Base-by-base conservation (phyloP, 2,329 filamentous ascomycete species). In the Pseudogymnoascus sp. region DNA sequence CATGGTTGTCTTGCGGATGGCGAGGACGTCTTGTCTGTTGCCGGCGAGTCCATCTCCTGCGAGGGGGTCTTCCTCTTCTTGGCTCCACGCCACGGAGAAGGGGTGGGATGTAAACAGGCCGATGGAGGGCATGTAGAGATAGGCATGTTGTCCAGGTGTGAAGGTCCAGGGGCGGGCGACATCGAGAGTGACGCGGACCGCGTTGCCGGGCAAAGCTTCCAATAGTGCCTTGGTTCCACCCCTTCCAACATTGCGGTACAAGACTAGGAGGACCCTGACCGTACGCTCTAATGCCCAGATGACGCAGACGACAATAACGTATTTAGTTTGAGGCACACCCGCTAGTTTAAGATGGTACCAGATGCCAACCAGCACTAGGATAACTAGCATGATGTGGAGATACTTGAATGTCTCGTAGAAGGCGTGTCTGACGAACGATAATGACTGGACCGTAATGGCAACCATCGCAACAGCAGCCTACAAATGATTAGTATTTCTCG, bases 371-470 rank as follows among this genome's bases (percentile, higher is more conserved):
- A 90, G 75, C 6, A 83, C 77, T 14, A 84, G 72, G 16, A 83
- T 79, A 35, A 86, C 88, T 24, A 85, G 80, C 3, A 79, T 70
- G 64, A 91, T 89, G 75, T 93, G 89, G 35, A 89, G 72, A 63
- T 89, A 77, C 74, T 92, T 85, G 80, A 93, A 93, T 1, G 81
- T 83, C 75, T 93, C 89, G 74, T 93, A 93, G 72, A 88, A 91
- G 14, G 89, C 89, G 72, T 93, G 89, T 63, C 90, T 83, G 29
- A 91, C 76, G 61, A 87, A 81, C 56, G 88, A 90, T 50, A 84
- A 82, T 0, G 89, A 88, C 69, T 91, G 88, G 63, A 92, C 76
- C 42, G 83, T 74, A 61, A 93, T 82, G 66, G 80, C 80, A 13
- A 86, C 74, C 64, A 91, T 84, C 0, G 86, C 83, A 65, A 79